Base-by-base conservation (phyloP, 2,329 filamentous ascomycete species). In the Penicillium brevicompactum region DNA sequence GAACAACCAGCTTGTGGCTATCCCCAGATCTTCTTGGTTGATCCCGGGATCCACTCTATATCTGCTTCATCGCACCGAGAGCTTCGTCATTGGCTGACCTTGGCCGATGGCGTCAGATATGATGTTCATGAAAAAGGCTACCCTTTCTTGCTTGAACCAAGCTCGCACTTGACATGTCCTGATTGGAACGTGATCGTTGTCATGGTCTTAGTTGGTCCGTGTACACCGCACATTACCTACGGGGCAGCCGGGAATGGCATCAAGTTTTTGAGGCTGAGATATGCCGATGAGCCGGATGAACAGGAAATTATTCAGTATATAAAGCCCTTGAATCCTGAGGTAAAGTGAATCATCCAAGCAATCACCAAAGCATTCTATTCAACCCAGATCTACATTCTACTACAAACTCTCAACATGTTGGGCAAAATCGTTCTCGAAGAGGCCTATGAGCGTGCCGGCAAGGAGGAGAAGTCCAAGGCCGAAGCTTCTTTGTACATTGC, bases 351-450 rank as follows among this genome's bases (percentile, higher is more conserved):
- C 13, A 44, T 44, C 13, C 22, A 27, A 44, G 42, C 22, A 30
- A 44, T 16, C 42, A 44, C 10, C 7, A 24, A 41, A 16, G 38
- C 24, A 42, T 7, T 50, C 43, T 47, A 34, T 8, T 41, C 31
- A 18, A 40, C 21, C 18, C 9, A n/a, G 16, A 38, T 40, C 31
- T 45, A 41, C 30, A 13, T 54, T 46, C 46, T 40, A 46, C n/a
- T 43, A 43, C 42, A 38, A 44, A 44, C 22, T 30, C 11, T 44
- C 48, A 57, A 49, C 18, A 84, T 84, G 81, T 68, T 77, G 21
- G 83, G 83, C 57, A 86, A 86, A 58, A 74, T 86, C 51, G 79
- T 79, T 27, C 72, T 86, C 24, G 83, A 86, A 64, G 83, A 85
- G 68, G 82, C 82, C 4, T 85, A 83, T 60, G 79, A 78, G 52